These are phyloP conservation scores for Teunomyces gatunensis DNA, from an alignment of 805 yeast genomes.

Conservation along the genomic window DNA sequence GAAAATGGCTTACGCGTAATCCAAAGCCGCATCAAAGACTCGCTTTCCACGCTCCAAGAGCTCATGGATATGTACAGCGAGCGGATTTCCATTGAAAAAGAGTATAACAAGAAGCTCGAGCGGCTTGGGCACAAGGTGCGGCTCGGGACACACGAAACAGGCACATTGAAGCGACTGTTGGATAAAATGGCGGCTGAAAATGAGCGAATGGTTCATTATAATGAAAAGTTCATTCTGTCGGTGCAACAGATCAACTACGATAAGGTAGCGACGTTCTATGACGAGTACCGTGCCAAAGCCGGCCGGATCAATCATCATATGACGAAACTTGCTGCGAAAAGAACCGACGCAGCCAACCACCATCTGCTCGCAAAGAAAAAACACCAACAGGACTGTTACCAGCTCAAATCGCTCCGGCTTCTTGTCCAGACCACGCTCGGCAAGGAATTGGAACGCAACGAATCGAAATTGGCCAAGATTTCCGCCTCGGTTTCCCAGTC, in stretches of 20 bases:
- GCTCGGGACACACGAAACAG: slow-evolving; percentile 58
- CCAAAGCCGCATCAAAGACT: slow-evolving; percentile 54
- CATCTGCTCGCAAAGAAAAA: slow-evolving; percentile 41
- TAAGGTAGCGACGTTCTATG: slow-evolving; percentile 53
- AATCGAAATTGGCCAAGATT: slow-evolving; percentile 52
- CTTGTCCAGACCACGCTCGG: slow-evolving; percentile 70
- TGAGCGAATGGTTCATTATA: slow-evolving; percentile 55
- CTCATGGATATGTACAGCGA: slow-evolving; percentile 35
- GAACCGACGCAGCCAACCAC: slow-evolving; percentile 33
- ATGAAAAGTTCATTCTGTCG: slow-evolving; percentile 49
- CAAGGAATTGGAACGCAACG: slow-evolving; percentile 61
- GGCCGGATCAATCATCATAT: slow-evolving; percentile 58
- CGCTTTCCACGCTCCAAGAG: slow-evolving; percentile 51
- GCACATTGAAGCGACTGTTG: slow-evolving; percentile 56
- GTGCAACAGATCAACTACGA: slow-evolving; percentile 46
- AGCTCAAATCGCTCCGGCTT: slow-evolving; percentile 57
- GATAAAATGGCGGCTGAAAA: slow-evolving; percentile 61
- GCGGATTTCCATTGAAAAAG: slow-evolving; percentile 65
- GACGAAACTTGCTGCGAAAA: slow-evolving; percentile 51
- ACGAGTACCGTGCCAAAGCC: slow-evolving; percentile 50
- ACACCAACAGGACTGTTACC: slow-evolving; percentile 58
- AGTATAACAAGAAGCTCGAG: slow-evolving; percentile 57
- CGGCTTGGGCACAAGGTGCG: slow-evolving; percentile 45
- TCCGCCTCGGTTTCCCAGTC: slow-evolving; percentile 38
- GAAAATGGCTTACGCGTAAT: slow-evolving; percentile 58